Percentiles rank a stretch among this genome's conserved stretches.
Evolutionary conservation across 768 basidiomycete species (phyloP).

Genomic region (Kwoniella botswanensis): DNA sequence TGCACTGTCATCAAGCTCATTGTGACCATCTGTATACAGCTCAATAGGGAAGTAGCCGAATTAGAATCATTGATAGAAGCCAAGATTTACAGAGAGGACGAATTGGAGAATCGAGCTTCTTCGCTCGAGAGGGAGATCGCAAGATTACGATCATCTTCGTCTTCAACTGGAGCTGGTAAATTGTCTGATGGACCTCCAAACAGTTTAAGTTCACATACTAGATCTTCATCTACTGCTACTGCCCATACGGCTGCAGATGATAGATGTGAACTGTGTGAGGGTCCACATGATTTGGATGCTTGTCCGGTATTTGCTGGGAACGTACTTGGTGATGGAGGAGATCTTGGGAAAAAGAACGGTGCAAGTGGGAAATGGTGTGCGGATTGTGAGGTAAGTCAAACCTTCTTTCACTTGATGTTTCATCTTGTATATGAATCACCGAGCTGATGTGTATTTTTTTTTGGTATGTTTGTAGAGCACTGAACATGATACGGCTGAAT

Average conservation of each 20-base stretch:
- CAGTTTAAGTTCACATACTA: constrained; percentile 12
- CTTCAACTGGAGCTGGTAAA: background rate
- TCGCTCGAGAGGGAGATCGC: constrained; percentile 45
- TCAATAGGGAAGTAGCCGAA: constrained; percentile 90
- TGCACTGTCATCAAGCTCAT: background rate
- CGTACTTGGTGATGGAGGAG: constrained; percentile 17
- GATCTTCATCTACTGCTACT: constrained; percentile 28
- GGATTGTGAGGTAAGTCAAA: constrained; percentile 56
- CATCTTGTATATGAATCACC: background rate
- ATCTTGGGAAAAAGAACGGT: constrained; percentile 10
- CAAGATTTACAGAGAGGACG: constrained; percentile 67
- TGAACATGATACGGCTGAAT: constrained; percentile 53
- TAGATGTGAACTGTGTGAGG: constrained; percentile 53
- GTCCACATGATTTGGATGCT: constrained; percentile 52
- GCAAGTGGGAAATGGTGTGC: constrained; percentile 46
- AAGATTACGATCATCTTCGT: constrained; percentile 14
- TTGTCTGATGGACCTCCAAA: constrained; percentile 1
- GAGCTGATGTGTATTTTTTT: background rate
- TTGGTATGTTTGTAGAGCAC: constrained; percentile 31
- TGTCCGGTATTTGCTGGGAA: constrained; percentile 53
- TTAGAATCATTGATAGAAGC: constrained; percentile 91
- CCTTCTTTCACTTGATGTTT: background rate
- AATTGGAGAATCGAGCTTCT: constrained; percentile 47
- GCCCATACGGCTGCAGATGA: constrained; percentile 11
- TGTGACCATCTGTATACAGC: constrained; percentile 59